These are phyloP conservation scores for Pseudonitzschia multistriata DNA, from an alignment of 108 stramenopile genomes.

Conservation along the genomic window DNA sequence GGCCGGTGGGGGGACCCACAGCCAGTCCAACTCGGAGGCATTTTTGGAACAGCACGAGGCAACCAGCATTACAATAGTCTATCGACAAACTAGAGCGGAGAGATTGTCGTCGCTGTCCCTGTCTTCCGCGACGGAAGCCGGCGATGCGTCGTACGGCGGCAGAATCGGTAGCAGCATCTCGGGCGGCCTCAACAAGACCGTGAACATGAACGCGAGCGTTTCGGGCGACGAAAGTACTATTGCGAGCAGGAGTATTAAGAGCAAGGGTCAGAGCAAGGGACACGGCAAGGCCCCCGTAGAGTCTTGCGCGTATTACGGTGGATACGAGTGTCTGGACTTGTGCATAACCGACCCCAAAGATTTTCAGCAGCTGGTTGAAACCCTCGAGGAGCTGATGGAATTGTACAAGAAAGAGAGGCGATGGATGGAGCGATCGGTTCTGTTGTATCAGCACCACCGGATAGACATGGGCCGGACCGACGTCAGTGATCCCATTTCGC, in stretches of 20 bases:
- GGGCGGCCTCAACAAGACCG: background rate
- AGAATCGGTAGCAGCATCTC: background rate
- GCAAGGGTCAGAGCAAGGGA: slow-evolving; percentile 4
- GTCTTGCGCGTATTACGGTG: slow-evolving; percentile 23
- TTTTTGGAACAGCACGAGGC: slow-evolving; percentile 11
- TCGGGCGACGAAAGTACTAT: slow-evolving; percentile 14
- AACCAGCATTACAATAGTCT: slow-evolving; percentile 21
- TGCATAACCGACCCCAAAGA: slow-evolving; percentile 52
- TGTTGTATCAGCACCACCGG: slow-evolving; percentile 56
- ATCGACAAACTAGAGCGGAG: slow-evolving; percentile 15
- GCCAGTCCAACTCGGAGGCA: background rate
- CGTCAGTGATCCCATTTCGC: slow-evolving; percentile 26
- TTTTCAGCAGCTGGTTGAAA: slow-evolving; percentile 42
- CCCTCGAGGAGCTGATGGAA: slow-evolving; percentile 54
- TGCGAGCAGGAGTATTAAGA: slow-evolving; percentile 21
- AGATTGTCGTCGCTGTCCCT: background rate
- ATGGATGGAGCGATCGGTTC: slow-evolving; percentile 14
- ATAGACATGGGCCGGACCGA: slow-evolving; percentile 58
- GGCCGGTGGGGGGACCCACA: no score
- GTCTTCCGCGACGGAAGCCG: background rate
- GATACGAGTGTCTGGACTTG: slow-evolving; percentile 62
- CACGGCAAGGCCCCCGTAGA: slow-evolving; percentile 6
- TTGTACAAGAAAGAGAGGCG: slow-evolving; percentile 36
- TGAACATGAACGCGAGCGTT: background rate
- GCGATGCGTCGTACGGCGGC: background rate